Evolutionary conservation across 768 basidiomycete genomes (phyloP), one percentile per base, ranked within the genome.

Genomic region (Auricularia sp.): DNA sequence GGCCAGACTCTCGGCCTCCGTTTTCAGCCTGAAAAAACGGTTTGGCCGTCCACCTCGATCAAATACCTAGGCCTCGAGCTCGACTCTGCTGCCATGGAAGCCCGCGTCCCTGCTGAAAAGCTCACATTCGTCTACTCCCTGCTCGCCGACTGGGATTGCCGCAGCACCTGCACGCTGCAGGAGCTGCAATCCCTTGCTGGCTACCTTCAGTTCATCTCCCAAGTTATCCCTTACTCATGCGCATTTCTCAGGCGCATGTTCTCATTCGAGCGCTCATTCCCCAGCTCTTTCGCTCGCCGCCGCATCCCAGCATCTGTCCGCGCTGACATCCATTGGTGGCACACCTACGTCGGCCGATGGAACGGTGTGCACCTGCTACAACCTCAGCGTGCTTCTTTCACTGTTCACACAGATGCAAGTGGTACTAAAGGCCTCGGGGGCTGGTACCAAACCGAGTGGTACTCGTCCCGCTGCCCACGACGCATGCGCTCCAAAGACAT

Each of bases 241-340:
- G 56, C 74, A 0, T 39, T 77, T 77, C 66, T 70, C 70, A 8
- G 47, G 14, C 47, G 47, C 21, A 16, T 51, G 21, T 51, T 51
- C 21, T 18, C 47, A 3, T 51, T 16, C 47, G 5, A 0, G 53
- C 65, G 6, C 12, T 69, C 67, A 3, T 77, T 60, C 23, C 36
- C 59, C 14, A 5, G 1, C 1, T 47, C 68, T 0, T 71, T 68
- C 61, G 10, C 67, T 0, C 43, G 39, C 18, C 71, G 68, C 8
- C 68, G 68, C 36, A 69, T 78, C 23, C 71, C 76, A 1, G 51
- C 62, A 0, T 64, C 66, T 3, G 69, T 65, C 0, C 64, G 53
- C 1, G 34, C 64, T 4, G 72, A 78, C 66, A 58, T 79, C 1
- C 60, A 39, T 11, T 79, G 77, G 77, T 79, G 77, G 75, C 5